Base-by-base conservation (phyloP, 495 filamentous ascomycete genomes). In the Penicillium odoratum region DNA sequence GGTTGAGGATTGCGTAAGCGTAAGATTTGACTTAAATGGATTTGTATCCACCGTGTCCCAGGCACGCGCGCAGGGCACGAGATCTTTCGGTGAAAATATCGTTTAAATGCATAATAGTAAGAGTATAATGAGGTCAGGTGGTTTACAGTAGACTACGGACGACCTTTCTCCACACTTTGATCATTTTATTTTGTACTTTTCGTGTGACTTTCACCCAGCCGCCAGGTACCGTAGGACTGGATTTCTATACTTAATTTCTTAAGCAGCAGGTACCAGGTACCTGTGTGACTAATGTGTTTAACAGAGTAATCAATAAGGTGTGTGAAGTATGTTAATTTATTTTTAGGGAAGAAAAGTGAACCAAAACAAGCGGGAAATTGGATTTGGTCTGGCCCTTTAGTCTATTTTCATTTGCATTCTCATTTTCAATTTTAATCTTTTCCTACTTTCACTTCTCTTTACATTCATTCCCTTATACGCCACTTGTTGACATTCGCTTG, bases 181-280 rank as follows among this genome's bases (percentile, higher is more conserved):
- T 21, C 21, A 1, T 1, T 21, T 21, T 21, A 2, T 21, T 21
- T 21, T 21, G 21, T 21, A 21, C 21, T 2, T 33, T 33, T 40
- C 38, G 38, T 40, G 38, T 16, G 13, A 40, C 13, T 40, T 33
- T 33, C 31, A 7, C 31, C 38, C 15, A 40, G 15, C 38, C 38
- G 11, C 33, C 13, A 33, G 9, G 44, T n/a, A 18, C 15, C 5
- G 10, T 13, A 38, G 38, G 38, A 40, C 38, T 16, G 15, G 15
- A 38, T 11, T 38, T 38, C 3, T 10, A 38, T 38, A 40, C 38
- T 40, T 40, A 40, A 40, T 40, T 59, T 38, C 51, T 50, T 48
- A 45, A 34, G 43, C 43, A 51, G 18, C 53, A 66, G 64, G 64
- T 67, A 64, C 61, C 57, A 61, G 64, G 55, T 58, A 64, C 60